Conservation (phyloP, 192 early-diverging fungal genomes). For the Coemansia brasiliensis region DNA sequence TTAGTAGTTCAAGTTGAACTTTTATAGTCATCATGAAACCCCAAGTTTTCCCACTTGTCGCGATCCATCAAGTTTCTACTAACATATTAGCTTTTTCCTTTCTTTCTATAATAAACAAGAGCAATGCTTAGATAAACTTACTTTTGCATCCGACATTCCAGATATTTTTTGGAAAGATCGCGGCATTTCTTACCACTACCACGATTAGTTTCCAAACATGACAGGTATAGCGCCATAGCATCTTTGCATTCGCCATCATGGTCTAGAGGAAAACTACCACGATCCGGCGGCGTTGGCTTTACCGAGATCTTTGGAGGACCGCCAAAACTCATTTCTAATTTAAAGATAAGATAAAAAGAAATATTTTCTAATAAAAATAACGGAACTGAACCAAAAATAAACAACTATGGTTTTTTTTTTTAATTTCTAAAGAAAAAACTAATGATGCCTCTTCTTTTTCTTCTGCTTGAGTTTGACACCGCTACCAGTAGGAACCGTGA, state of each 20-base stretch:
- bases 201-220: conserved; percentile 71
- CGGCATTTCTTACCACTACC: conserved; percentile 73
- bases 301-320: conserved; percentile 67
- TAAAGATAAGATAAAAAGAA: neutral
- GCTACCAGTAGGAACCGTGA: conserved; percentile 42
- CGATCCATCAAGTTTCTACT: conserved; percentile 52
- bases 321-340: conserved; percentile 69
- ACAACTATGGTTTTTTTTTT: conserved; percentile 10
- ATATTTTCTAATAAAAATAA: neutral
- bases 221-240: conserved; percentile 78
- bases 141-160: conserved; percentile 90
- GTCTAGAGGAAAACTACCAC: conserved; percentile 90
- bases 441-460: conserved; percentile 28
- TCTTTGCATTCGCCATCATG: conserved; percentile 81
- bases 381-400: neutral
- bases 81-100: neutral
- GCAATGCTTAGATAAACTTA: conserved; percentile 11
- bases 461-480: conserved; percentile 44
- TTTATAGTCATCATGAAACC: conserved; percentile 40
- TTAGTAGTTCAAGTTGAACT: neutral
- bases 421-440: conserved; percentile 2
- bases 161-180: conserved; percentile 72
- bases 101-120: neutral
- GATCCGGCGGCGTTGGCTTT: conserved; percentile 73
- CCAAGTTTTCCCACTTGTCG: conserved; percentile 54